Evolutionary conservation across 768 basidiomycete species (phyloP), one percentile per base, ranked within the genome.

Genomic region (Guyanaporus albipodus): DNA sequence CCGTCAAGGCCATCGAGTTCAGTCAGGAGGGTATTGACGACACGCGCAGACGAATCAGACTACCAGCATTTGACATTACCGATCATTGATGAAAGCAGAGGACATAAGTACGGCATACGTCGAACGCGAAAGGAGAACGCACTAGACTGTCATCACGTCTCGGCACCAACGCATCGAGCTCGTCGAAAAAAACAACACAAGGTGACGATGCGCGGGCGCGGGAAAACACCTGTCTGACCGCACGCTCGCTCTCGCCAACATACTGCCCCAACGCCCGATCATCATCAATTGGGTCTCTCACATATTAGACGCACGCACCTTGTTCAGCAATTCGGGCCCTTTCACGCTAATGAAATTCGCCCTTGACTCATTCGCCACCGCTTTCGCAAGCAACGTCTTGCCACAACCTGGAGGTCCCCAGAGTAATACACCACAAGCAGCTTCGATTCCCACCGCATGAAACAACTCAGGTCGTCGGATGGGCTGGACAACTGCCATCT

Each of bases 321-420:
- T 99, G 72, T 99, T 99, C 48, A 99, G 71, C 43, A 98, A 62
- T 60, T 99, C 96, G 0, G 96, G 96, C 0, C 96, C 96, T 60
- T 98, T 98, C 41, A 98, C 89, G 59, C 91, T 94, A 60, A 99
- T 97, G 59, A 99, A 98, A 67, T 93, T 98, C 11, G 96, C 96
- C 53, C 80, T 73, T 43, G 85, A 89, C 70, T 97, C 96, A 63
- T 93, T 97, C 8, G 96, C 96, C 5, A 98, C 95, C 0, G 95
- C 96, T 63, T 97, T 98, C 0, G 96, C 96, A n/a, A 99, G 72
- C 23, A 99, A 62, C 0, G 96, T 99, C 70, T 98, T 99, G 5
- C 96, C 96, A 61, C 95, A 98, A 9, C 96, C 96, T 0, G 96
- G 95, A 21, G 96, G 96, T 24, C 96, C 96, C 96, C 96, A 98